Base-by-base conservation (phyloP, 2,329 filamentous ascomycete genomes). In the Trichophyton rubrum region DNA sequence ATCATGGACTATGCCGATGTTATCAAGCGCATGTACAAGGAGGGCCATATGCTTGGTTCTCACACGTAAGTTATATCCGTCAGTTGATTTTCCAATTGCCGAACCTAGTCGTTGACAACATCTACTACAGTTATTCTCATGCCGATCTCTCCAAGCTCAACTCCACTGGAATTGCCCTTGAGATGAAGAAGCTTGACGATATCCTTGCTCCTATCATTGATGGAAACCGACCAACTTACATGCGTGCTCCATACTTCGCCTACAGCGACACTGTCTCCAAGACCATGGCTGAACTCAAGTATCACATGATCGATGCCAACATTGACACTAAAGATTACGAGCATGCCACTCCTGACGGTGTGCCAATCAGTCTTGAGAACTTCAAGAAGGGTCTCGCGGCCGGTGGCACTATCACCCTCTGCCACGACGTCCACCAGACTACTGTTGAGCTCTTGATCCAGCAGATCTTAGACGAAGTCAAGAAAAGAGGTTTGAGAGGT, bases 31-130 rank as follows among this genome's bases (percentile, higher is more conserved):
- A 70, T 71, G 47, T 60, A 69, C 4, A 62, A 63, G 3, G 73
- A 75, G 53, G 77, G 76, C 0, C 77, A 79, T 61, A 77, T 79
- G 63, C 62, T 79, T 41, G 77, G 66, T 6, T 78, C 77, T 20
- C 77, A 79, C 62, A 77, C 76, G 72, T 76, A 67, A 43, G 68
- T 63, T 38, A 58, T 56, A 27, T 40, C 27, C 11, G 15, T 11
- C 7, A 5, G 22, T 8, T 38, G 7, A 11, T 24, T 58, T 47
- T 43, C 33, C 35, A 8, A 17, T 59, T 24, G 8, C 13, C n/a
- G 22, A 13, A 40, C 30, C 17, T 5, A 40, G 38, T 24, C 7
- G 24, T 35, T 59, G 47, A 17, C 15, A 20, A 35, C 15, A 38
- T 27, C 22, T 5, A 41, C 24, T 5, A 41, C 74, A 73, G 33